Evolutionary conservation across 495 filamentous ascomycete genomes (phyloP).

Genomic region (Stereocaulon alpinum): DNA sequence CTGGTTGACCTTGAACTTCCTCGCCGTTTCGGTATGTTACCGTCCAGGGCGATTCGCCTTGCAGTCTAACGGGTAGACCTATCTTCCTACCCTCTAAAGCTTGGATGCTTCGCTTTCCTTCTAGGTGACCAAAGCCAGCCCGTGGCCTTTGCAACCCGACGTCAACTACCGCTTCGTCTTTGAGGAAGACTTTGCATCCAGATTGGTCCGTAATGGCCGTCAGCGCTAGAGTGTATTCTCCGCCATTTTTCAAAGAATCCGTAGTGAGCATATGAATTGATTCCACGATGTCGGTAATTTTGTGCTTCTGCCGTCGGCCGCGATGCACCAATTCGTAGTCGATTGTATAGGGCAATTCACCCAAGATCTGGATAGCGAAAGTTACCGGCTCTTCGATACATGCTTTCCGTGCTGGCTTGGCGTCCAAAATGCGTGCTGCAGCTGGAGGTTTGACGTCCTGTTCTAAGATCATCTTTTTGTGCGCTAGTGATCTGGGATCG

Average conservation of each 20-base stretch:
- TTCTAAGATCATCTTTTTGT: slow-evolving; percentile 52
- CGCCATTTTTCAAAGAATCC: slow-evolving; percentile 59
- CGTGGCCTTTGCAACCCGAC: slow-evolving; percentile 80
- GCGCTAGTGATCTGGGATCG: slow-evolving; percentile 35
- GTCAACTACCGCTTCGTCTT: slow-evolving; percentile 69
- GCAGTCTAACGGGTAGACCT: slow-evolving; percentile 69
- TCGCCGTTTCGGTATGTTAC: slow-evolving; percentile 61
- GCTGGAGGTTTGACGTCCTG: slow-evolving; percentile 90
- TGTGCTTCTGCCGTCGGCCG: slow-evolving; percentile 64
- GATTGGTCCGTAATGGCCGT: slow-evolving; percentile 76
- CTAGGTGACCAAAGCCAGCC: slow-evolving; percentile 70
- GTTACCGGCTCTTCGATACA: slow-evolving; percentile 75
- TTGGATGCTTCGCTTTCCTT: slow-evolving; percentile 58
- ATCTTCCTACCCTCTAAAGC: slow-evolving; percentile 66
- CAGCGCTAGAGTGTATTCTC: slow-evolving; percentile 76
- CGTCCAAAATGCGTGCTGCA: slow-evolving; percentile 57
- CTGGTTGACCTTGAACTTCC: slow-evolving; percentile 30
- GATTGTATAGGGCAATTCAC: slow-evolving; percentile 76
- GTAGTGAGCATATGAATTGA: slow-evolving; percentile 60
- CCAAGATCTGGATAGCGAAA: slow-evolving; percentile 61
- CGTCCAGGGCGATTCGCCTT: slow-evolving; percentile 72
- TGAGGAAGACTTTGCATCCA: slow-evolving; percentile 72
- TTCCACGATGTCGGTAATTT: slow-evolving; percentile 49
- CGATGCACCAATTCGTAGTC: slow-evolving; percentile 92
- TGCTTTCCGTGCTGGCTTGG: slow-evolving; percentile 42